Base-by-base conservation (phyloP, 2,329 filamentous ascomycete genomes). In the Talaromyces sp. region DNA sequence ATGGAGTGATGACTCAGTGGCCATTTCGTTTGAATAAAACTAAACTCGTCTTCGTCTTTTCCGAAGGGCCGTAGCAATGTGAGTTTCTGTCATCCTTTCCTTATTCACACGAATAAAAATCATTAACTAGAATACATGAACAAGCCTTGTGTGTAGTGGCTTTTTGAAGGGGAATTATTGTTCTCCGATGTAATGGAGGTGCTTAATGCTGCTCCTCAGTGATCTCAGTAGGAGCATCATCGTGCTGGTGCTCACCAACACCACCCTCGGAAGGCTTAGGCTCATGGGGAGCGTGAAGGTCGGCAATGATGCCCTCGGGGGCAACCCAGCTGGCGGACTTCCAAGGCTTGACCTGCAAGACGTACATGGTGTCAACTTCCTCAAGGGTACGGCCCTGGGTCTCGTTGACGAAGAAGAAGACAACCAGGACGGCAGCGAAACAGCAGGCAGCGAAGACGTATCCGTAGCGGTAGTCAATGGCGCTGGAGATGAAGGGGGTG, bases 351-450 rank as follows among this genome's bases (percentile, higher is more conserved):
- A 90, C 85, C 22, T 75, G 75, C 45, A 86, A 77, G 32, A 89
- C 77, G 60, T 91, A 91, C 86, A 89, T 89, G 43, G 85, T 87
- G 63, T 93, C 89, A 50, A 93, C 88, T 69, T 92, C 88, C 73
- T 93, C 89, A 1, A 93, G 79, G 0, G 84, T 86, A 5, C 88
- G 82, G 47, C 86, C 88, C 65, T 89, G 86, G 41, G 83, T 86
- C 68, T 92, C 89, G 51, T 88, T 84, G 47, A 91, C 82, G 69
- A 91, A 91, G 73, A 92, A 89, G 76, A 87, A 92, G 27, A 91
- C 86, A 11, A 91, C 71, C 0, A 85, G 58, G 0, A 84, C 82
- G 0, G 82, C 87, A 0, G 82, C 76, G 16, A 89, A 74, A 64
- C 88, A 90, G 68, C 87, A 91, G 1, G 79, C 86, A 0, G 88